These are phyloP conservation scores for Hypomyces perniciosus DNA, from an alignment of 2,329 filamentous ascomycete species.

Conservation along the genomic window DNA sequence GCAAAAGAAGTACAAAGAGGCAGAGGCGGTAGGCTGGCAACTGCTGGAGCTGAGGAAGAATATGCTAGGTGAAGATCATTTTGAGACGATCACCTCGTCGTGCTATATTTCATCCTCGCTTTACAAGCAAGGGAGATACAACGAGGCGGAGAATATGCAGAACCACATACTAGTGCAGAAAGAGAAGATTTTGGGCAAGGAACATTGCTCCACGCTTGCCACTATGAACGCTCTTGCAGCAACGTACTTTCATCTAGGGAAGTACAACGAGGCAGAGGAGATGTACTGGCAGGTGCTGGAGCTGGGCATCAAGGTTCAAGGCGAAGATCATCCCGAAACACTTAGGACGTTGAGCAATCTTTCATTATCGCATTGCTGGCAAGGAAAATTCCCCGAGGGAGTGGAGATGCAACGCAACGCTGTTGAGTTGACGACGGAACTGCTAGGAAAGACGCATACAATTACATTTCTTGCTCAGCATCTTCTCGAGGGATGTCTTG, in stretches of 20 bases:
- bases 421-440: too few species aligned
- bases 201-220: neutral
- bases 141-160: conserved; percentile 1
- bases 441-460: too few species aligned
- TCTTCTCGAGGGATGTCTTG: too few species aligned
- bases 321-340: conserved; percentile 1
- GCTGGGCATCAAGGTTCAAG: neutral
- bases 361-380: neutral
- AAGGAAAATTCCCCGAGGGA: neutral
- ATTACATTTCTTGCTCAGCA: too few species aligned
- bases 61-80: neutral
- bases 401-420: neutral
- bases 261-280: neutral
- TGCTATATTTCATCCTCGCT: neutral
- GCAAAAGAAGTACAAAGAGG: conserved; percentile 1
- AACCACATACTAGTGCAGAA: neutral
- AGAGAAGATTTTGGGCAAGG: neutral
- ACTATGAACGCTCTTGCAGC: conserved; percentile 2
- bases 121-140: neutral
- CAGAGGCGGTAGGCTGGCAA: neutral
- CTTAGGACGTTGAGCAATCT: conserved; percentile 1
- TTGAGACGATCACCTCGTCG: neutral
- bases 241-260: neutral
- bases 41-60: conserved; percentile 4
- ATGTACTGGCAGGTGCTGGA: neutral